These are phyloP conservation scores for Chrysophaeum taylorii DNA, from an alignment of 352 stramenopile genomes.

Conservation along the genomic window DNA sequence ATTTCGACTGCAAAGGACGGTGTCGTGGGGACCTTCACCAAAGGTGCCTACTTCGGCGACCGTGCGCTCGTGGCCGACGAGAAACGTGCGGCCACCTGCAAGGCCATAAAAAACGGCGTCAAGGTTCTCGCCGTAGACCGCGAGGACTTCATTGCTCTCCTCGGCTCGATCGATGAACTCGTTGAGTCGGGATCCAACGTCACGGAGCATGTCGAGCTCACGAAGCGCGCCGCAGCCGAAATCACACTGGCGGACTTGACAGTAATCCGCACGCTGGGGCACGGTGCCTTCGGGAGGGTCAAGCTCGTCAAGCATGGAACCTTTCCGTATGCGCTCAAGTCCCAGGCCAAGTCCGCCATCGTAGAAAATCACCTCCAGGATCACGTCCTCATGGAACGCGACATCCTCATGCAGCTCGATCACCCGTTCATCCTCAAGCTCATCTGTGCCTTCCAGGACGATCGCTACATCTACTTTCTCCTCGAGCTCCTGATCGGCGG, in stretches of 20 bases:
- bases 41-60: slow-evolving; percentile 40
- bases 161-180: slow-evolving; percentile 60
- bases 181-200: background rate
- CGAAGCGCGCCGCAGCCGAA: slow-evolving; percentile 18
- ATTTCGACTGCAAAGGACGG: slow-evolving; percentile 14
- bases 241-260: slow-evolving; percentile 71
- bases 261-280: slow-evolving; percentile 75
- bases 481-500: slow-evolving; percentile 80
- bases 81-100: slow-evolving; percentile 34
- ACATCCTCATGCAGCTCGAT: slow-evolving; percentile 69
- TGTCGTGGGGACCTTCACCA: slow-evolving; percentile 21
- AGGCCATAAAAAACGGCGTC: slow-evolving; percentile 25
- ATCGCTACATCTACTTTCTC: slow-evolving; percentile 81
- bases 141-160: slow-evolving; percentile 85
- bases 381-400: slow-evolving; percentile 79
- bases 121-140: slow-evolving; percentile 58
- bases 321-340: slow-evolving; percentile 75
- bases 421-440: slow-evolving; percentile 80
- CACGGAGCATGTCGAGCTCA: slow-evolving; percentile 30
- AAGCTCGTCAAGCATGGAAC: slow-evolving; percentile 62
- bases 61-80: slow-evolving; percentile 27
- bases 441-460: slow-evolving; percentile 73
- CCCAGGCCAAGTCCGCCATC: slow-evolving; percentile 79
- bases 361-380: slow-evolving; percentile 79
- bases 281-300: slow-evolving; percentile 84